Conservation (phyloP, 108 stramenopile species). For the Nitzschia putrida region DNA sequence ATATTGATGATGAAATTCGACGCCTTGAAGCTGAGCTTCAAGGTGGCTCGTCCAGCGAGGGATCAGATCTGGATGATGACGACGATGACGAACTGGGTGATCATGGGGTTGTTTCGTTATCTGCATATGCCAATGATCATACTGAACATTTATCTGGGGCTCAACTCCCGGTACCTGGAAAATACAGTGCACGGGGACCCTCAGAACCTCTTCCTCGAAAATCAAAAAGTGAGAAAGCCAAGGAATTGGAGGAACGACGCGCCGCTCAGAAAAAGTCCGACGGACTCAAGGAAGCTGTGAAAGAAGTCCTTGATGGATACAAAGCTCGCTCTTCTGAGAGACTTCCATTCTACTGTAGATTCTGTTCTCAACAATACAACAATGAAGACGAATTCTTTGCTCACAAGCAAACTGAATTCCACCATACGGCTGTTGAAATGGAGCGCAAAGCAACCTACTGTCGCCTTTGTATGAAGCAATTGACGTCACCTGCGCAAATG, state of each 20-base stretch:
- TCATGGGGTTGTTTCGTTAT: constrained; percentile 60
- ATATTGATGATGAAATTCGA: constrained; percentile 81
- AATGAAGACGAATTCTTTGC: constrained; percentile 60
- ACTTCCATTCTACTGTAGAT: constrained; percentile 87
- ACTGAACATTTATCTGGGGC: constrained; percentile 60
- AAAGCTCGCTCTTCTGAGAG: constrained; percentile 72
- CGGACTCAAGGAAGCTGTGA: constrained; percentile 72
- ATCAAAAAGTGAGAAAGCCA: constrained; percentile 10
- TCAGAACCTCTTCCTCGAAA: constrained; percentile 23
- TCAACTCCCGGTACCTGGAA: constrained; percentile 46
- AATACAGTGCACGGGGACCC: constrained; percentile 7
- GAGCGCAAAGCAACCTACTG: constrained; percentile 83
- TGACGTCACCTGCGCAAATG: constrained; percentile 87
- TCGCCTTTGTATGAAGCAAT: constrained; percentile 83
- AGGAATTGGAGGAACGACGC: constrained; percentile 21
- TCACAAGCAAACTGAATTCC: constrained; percentile 74
- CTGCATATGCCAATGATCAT: constrained; percentile 57
- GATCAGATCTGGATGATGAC: constrained; percentile 15
- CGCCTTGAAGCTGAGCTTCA: constrained; percentile 77
- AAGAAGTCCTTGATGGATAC: constrained; percentile 78
- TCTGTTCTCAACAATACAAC: constrained; percentile 75
- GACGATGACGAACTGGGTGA: constrained; percentile 4
- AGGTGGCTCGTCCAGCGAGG: constrained; percentile 28
- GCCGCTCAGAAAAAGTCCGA: constrained; percentile 18
- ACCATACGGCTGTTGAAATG: constrained; percentile 66